These are phyloP conservation scores for Lasiodiplodia sp. DNA, from an alignment of 2,329 filamentous ascomycete genomes.

Conservation along the genomic window DNA sequence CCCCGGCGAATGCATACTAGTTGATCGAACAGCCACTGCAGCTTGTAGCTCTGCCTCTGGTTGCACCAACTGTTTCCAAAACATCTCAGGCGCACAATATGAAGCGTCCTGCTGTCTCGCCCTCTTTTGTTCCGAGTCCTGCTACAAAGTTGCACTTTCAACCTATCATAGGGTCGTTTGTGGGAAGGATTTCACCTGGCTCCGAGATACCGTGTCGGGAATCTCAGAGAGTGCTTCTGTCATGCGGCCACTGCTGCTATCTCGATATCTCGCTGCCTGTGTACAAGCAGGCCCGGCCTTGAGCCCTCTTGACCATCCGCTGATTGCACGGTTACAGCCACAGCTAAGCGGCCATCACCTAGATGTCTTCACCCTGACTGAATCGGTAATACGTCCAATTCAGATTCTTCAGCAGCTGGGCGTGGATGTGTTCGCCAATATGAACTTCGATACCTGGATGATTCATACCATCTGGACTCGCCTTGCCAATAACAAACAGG, in stretches of 20 bases:
- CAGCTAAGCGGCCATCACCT: conserved; percentile 38
- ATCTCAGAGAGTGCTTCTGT: conserved; percentile 33
- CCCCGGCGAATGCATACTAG: conserved; percentile 34
- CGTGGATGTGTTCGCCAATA: conserved; percentile 39
- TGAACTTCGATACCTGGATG: conserved; percentile 40
- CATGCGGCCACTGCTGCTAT: conserved; percentile 40
- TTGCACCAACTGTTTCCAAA: conserved; percentile 38
- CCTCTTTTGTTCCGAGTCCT: conserved; percentile 38
- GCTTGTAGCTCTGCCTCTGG: conserved; percentile 34
- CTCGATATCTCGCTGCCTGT: conserved; percentile 39
- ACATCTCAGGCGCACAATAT: conserved; percentile 31
- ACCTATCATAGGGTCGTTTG: conserved; percentile 41
- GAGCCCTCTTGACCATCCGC: conserved; percentile 38
- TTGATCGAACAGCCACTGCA: conserved; percentile 31
- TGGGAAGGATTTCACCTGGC: conserved; percentile 40
- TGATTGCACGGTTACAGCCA: conserved; percentile 41
- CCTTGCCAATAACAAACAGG: conserved; percentile 45
- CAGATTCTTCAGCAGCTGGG: conserved; percentile 39
- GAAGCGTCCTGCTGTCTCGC: conserved; percentile 36
- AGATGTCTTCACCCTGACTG: conserved; percentile 41
- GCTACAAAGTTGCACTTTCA: conserved; percentile 36
- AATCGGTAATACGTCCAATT: conserved; percentile 40
- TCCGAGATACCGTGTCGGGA: conserved; percentile 32
- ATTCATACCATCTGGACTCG: conserved; percentile 43
- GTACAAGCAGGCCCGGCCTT: conserved; percentile 34